A percentile compares a stretch with the other conserved stretches of the same genome.
phyloP scores from a whole-genome alignment of 257 asterid species.

The Solanum chilense region DNA sequence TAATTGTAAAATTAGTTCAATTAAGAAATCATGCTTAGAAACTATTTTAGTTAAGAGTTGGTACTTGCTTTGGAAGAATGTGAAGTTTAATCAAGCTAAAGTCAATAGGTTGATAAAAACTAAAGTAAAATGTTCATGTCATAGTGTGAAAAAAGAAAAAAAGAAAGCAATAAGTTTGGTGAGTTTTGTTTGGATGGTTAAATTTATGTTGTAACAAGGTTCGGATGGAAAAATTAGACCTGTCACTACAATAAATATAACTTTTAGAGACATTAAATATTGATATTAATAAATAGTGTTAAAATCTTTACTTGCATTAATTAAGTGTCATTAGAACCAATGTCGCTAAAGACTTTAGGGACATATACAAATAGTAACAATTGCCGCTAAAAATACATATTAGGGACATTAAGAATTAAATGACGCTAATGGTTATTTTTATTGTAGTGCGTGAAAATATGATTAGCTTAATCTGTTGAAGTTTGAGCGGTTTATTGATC shows the following conservation, averaged over 20 bases:
- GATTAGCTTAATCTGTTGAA: too few relatives aligned
- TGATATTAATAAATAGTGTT: too few relatives aligned
- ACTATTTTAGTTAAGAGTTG: background rate
- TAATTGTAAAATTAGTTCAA: background rate
- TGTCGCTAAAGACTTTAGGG: fast-evolving
- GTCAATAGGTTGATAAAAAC: background rate
- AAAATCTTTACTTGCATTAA: too few relatives aligned
- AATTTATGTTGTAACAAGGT: background rate
- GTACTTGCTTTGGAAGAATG: background rate
- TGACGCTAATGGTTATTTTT: too few relatives aligned
- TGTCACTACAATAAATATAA: too few relatives aligned
- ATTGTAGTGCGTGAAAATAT: too few relatives aligned
- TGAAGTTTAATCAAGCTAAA: background rate
- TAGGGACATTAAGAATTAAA: too few relatives aligned
- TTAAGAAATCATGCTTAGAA: background rate
- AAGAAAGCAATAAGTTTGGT: background rate
- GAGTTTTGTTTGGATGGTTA: background rate
- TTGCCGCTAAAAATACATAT: too few relatives aligned
- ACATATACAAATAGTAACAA: too few relatives aligned
- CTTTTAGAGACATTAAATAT: too few relatives aligned
- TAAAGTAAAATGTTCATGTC: background rate
- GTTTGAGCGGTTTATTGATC: background rate
- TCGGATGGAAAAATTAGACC: background rate
- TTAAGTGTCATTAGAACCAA: too few relatives aligned
- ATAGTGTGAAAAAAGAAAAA: background rate